Evolutionary conservation across 1,284 basidiomycete genomes (phyloP), one percentile per base, ranked within the genome.

Genomic region (Apiotrichum porosum): DNA sequence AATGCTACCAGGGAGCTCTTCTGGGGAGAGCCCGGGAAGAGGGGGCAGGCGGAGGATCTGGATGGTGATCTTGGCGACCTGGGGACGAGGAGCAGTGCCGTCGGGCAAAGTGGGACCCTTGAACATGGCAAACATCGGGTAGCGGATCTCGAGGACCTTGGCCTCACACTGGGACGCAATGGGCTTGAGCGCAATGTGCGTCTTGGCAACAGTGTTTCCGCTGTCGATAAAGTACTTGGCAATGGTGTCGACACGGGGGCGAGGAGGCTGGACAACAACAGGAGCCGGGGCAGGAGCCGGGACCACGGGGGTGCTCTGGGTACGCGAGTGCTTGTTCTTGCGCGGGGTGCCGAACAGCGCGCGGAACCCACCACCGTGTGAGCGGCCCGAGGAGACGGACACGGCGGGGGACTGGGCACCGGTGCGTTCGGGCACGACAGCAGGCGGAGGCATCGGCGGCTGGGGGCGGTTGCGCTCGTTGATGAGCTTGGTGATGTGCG

Each of bases 31-130:
- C 13, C 88, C 87, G 15, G 88, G 86, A 44, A 97, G 72, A 1
- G 90, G 83, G 1, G 93, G 92, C 14, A 97, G 74, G 64, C 92
- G 82, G 74, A 97, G 93, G 46, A 94, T 75, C 69, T 94, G 89
- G 47, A 94, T 72, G 6, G 86, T 80, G 49, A 94, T 80, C 69
- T 92, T 86, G 34, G 89, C 62, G 80, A 81, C 70, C 45, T 71
- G 68, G 81, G 83, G 61, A 32, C 74, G 61, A n/a, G 50, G 23
- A 35, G 85, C 82, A 0, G 79, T 66, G 46, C 82, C 79, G 34
- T 61, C 61, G 10, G 53, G 52, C 35, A 61, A 60, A 14, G 42
- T 37, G 6, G 47, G 33, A 19, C 60, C 58, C 52, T 68, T 68
- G 56, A 66, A 63, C 69, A 73, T 90, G 80, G 37, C 86, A 83